phyloP scores from a whole-genome alignment of 2,329 filamentous ascomycete genomes.

The Fusarium hainanense region DNA sequence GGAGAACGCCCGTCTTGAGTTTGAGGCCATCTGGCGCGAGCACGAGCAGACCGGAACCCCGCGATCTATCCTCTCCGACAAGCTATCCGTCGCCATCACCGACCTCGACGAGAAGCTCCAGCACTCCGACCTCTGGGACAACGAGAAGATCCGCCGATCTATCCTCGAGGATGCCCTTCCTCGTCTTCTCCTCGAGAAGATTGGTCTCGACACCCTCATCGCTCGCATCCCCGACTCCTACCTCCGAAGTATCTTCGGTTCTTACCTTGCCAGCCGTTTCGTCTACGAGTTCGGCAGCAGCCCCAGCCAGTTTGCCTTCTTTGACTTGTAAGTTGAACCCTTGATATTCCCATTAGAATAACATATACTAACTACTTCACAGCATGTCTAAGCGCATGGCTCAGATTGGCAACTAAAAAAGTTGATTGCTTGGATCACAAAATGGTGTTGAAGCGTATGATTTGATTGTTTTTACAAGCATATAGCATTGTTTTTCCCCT shows the following conservation, averaged over 20 bases:
- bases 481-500: conserved; percentile 42
- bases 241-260: conserved; percentile 93
- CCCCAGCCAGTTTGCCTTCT: conserved; percentile 97
- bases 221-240: conserved; percentile 90
- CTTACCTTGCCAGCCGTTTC: conserved; percentile 93
- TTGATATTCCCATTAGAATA: not conserved
- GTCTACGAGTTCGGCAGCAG: conserved; percentile 95
- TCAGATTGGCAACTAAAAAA: conserved; percentile 51
- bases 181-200: conserved; percentile 83
- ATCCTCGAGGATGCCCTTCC: conserved; percentile 90
- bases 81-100: conserved; percentile 92
- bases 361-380: conserved; percentile 48
- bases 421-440: conserved; percentile 26
- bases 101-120: conserved; percentile 96
- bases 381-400: conserved; percentile 75
- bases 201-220: conserved; percentile 90
- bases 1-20: conserved; percentile 91
- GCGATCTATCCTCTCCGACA: conserved; percentile 90
- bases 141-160: conserved; percentile 78
- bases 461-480: conserved; percentile 43
- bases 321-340: conserved; percentile 82
- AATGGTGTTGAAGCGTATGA: conserved; percentile 35
- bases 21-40: conserved; percentile 98
- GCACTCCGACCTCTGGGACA: conserved; percentile 89
- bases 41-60: conserved; percentile 82